Percentiles rank a stretch among this genome's conserved stretches.
Conservation (phyloP, 2,329 filamentous ascomycete genomes). For the Sporothrix protearum region DNA sequence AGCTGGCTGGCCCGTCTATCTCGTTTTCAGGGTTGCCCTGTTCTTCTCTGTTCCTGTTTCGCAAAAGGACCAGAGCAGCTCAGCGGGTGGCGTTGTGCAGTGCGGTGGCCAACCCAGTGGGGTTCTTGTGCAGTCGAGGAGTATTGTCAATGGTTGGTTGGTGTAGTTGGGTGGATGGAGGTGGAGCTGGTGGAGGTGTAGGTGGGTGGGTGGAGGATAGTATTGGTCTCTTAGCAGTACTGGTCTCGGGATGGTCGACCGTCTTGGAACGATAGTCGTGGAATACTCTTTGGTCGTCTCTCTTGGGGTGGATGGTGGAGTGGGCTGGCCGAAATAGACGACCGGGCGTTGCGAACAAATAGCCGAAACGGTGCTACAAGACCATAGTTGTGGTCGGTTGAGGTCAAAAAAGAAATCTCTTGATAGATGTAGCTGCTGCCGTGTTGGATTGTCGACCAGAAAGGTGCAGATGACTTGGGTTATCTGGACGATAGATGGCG, state of each 20-base stretch:
- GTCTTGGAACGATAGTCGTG: background rate
- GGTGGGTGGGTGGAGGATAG: background rate
- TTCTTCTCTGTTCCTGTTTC: background rate
- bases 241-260: background rate
- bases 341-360: constrained; percentile 5
- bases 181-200: background rate
- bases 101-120: constrained; percentile 10
- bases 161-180: background rate
- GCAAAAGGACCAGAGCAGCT: background rate
- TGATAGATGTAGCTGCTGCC: background rate
- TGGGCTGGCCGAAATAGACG: background rate
- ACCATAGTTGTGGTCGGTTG: constrained; percentile 7
- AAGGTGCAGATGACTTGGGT: background rate
- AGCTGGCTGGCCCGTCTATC: background rate
- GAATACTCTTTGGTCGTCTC: background rate
- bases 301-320: constrained; percentile 7
- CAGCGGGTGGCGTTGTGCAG: constrained; percentile 15
- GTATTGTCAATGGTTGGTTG: background rate
- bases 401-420: background rate
- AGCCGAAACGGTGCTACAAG: constrained; percentile 12
- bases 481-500: background rate
- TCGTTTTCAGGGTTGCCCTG: background rate
- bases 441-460: background rate
- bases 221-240: background rate
- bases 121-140: background rate